Percentiles rank a stretch among this genome's conserved stretches.
phyloP scores from a whole-genome alignment of 306 rosid species.

The Cicer cuneatum region DNA sequence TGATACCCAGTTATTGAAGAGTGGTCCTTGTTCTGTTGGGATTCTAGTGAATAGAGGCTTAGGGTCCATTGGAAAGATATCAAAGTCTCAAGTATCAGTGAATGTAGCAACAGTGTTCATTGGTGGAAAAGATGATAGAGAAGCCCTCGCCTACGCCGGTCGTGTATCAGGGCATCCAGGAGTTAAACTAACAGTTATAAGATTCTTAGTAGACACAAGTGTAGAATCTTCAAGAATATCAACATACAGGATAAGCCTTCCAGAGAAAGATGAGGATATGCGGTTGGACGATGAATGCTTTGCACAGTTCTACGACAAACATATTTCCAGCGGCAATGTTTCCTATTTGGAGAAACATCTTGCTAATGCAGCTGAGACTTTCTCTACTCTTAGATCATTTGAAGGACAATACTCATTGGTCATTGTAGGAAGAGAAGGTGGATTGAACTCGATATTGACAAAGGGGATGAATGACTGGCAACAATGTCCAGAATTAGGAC shows the following conservation, averaged over 20 bases:
- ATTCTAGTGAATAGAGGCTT: slow-evolving; percentile 92
- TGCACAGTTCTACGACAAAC: slow-evolving; percentile 75
- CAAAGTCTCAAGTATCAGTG: slow-evolving; percentile 48
- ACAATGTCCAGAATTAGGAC: slow-evolving; percentile 91
- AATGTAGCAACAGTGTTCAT: slow-evolving; percentile 82
- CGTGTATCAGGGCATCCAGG: slow-evolving; percentile 77
- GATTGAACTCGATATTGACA: slow-evolving; percentile 73
- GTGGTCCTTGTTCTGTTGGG: slow-evolving; percentile 88
- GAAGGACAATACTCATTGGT: slow-evolving; percentile 82
- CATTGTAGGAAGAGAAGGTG: slow-evolving; percentile 83
- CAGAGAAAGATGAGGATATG: slow-evolving; percentile 73
- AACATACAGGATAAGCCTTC: slow-evolving; percentile 52
- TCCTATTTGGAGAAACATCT: slow-evolving; percentile 79
- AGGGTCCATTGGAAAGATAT: slow-evolving; percentile 65
- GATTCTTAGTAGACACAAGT: slow-evolving; percentile 67
- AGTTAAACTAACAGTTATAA: slow-evolving; percentile 75
- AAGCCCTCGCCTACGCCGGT: slow-evolving; percentile 76
- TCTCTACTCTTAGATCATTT: slow-evolving; percentile 66
- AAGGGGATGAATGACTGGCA: slow-evolving; percentile 95
- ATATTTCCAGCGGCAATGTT: slow-evolving; percentile 62
- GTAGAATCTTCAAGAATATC: slow-evolving; percentile 61
- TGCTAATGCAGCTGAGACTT: slow-evolving; percentile 76
- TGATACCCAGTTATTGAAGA: slow-evolving; percentile 66
- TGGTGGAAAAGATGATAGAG: slow-evolving; percentile 91
- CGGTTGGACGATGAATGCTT: slow-evolving; percentile 78